Evolutionary conservation across 164 flowering plant genomes (phyloP), one percentile per base, ranked within the genome.

Genomic region (Paratinospora sagittata): DNA sequence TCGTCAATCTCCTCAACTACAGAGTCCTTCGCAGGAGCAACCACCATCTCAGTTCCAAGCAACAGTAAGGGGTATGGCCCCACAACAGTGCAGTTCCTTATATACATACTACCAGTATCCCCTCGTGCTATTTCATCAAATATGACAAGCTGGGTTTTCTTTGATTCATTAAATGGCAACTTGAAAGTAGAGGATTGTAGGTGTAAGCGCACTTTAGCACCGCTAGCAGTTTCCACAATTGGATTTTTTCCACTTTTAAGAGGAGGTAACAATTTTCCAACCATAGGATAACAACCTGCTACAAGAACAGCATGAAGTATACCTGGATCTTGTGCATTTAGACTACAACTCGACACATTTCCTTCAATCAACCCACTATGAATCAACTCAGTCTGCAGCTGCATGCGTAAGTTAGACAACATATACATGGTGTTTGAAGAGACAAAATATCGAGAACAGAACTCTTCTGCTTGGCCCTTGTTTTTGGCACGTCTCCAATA

Each of bases 211-310:
- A 88, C 97, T 75, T 84, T 88, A 66, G 81, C 84, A 72, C 96
- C 89, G 75, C 76, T 72, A 3, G 88, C 81, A 73, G 90, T 90
- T 79, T 91, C 96, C 57, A 93, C 82, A 43, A 78, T 21, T 43
- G 72, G 55, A 24, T 78, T 77, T 70, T 65, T 76, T 45, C 81
- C 80, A 47, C 55, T 75, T 74, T 72, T 80, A 6, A 9, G 27
- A 27, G 79, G 84, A 37, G 84, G 84, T 65, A 73, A 79, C 74
- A 88, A 70, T 76, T 84, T 88, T 65, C 96, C 99, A 47, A 96
- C 90, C 95, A 81, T 91, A 23, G 99, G 99, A 79, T 96, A 96
- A 67, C 88, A 69, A 55, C 97, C 97, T 67, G 97, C 89, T 72
- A 89, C 80, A 58, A 96, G 87, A 57, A 96, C 93, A 37, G 97